phyloP scores from a whole-genome alignment of 1,284 basidiomycete genomes.

The Caloboletus firmus region DNA sequence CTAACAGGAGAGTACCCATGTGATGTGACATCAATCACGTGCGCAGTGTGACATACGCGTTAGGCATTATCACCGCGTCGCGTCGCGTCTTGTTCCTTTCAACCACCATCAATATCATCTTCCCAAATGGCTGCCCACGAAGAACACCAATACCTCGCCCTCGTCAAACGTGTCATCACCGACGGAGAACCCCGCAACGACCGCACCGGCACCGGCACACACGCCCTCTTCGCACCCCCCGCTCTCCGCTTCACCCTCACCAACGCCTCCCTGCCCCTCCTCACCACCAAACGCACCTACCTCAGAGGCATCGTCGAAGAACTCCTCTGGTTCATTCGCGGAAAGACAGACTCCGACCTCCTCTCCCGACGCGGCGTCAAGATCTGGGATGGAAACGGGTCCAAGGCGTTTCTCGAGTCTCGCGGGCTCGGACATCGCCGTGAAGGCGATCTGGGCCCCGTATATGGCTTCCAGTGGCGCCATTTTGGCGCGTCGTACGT shows the following conservation, averaged over 20 bases:
- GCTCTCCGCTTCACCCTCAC: conserved; percentile 84
- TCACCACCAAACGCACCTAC: conserved; percentile 97
- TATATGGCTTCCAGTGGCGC: conserved; percentile 99
- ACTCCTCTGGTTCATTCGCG: conserved; percentile 92
- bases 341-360: conserved; percentile 79
- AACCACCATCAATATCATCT: conserved; percentile 7
- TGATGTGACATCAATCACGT: conserved; percentile 17
- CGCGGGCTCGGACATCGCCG: conserved; percentile 82
- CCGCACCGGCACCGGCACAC: conserved; percentile 90
- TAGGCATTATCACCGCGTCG: neutral
- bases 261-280: conserved; percentile 74
- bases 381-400: conserved; percentile 98
- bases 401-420: conserved; percentile 81
- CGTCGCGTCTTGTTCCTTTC: conserved; percentile 1
- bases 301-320: conserved; percentile 91
- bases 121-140: conserved; percentile 51
- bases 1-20: no score
- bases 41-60: neutral
- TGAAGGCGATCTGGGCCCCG: conserved; percentile 93
- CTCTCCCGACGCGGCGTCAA: conserved; percentile 86
- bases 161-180: conserved; percentile 75
- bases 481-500: conserved; percentile 93
- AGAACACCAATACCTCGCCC: conserved; percentile 83
- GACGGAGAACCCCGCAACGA: conserved; percentile 79
- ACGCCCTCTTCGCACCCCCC: conserved; percentile 88